Conservation (phyloP, 306 rosid species). For the Pterocarpus santalinus region DNA sequence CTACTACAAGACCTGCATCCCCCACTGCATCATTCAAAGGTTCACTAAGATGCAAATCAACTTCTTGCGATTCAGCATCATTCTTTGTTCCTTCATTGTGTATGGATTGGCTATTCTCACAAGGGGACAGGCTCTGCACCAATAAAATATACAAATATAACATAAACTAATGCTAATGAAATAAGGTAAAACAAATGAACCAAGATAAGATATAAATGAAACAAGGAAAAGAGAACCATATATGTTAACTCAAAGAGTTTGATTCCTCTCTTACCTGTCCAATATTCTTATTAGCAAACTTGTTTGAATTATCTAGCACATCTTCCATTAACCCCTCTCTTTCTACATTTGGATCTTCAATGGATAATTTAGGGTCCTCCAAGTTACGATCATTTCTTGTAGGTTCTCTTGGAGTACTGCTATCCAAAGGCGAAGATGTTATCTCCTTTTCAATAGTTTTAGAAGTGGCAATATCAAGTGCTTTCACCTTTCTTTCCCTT, state of each 20-base stretch:
- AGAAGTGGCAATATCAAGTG: conserved; percentile 56
- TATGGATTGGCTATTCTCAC: background rate
- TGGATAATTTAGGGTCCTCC: conserved; percentile 24
- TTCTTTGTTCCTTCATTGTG: conserved; percentile 58
- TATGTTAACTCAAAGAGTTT: conserved; percentile 17
- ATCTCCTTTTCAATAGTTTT: conserved; percentile 77
- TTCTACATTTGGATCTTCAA: conserved; percentile 58
- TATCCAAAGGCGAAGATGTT: conserved; percentile 64
- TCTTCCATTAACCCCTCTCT: conserved; percentile 61
- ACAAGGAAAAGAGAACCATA: conserved; percentile 13
- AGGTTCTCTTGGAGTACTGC: too few relatives aligned
- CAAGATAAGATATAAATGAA: background rate
- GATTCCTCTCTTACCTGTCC: conserved; percentile 57
- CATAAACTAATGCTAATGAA: conserved; percentile 25
- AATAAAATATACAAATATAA: conserved; percentile 28
- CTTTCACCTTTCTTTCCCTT: conserved; percentile 56
- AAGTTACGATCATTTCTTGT: too few relatives aligned
- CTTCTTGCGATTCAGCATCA: conserved; percentile 61
- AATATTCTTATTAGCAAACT: conserved; percentile 52
- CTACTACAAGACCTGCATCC: too few relatives aligned
- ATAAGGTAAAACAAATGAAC: conserved; percentile 30
- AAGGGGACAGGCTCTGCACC: conserved; percentile 44
- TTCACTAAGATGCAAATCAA: background rate
- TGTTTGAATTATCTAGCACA: conserved; percentile 54
- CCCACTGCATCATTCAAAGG: too few relatives aligned